Conservation (phyloP, 2,329 filamentous ascomycete genomes). For the Epicoccum nigrum region DNA sequence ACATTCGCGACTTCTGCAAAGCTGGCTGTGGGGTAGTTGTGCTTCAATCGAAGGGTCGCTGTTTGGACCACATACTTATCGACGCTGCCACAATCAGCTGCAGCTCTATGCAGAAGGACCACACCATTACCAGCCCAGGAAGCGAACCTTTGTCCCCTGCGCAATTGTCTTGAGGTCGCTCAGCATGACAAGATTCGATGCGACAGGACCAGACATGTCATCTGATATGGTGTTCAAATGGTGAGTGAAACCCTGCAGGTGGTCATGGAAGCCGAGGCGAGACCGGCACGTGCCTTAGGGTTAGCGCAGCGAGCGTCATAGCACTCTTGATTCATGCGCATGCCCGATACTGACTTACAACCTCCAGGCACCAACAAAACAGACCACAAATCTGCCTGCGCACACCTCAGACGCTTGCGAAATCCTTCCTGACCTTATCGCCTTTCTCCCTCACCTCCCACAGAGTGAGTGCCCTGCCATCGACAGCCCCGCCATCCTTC, state of each 20-base stretch:
- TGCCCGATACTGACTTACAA: conserved; percentile 19
- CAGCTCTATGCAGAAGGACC: neutral
- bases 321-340: conserved; percentile 20
- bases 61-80: conserved; percentile 62
- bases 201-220: conserved; percentile 58
- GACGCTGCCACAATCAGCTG: conserved; percentile 55
- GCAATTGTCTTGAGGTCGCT: conserved; percentile 55
- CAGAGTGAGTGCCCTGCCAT: conserved; percentile 20
- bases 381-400: conserved; percentile 16
- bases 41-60: conserved; percentile 70
- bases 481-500: conserved; percentile 27
- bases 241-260: conserved; percentile 7
- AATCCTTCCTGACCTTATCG: neutral
- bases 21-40: conserved; percentile 62
- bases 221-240: conserved; percentile 11
- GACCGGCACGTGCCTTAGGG: conserved; percentile 15
- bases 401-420: conserved; percentile 5
- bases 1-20: conserved; percentile 62
- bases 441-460: neutral
- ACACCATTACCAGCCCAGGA: conserved; percentile 81
- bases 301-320: conserved; percentile 19
- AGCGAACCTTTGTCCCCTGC: conserved; percentile 80
- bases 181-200: conserved; percentile 59
- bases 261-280: conserved; percentile 16
- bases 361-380: conserved; percentile 23